Percentiles rank a stretch among this genome's conserved stretches.
phyloP scores from a whole-genome alignment of 1,284 basidiomycete species.

The Papiliotrema terrestris region DNA sequence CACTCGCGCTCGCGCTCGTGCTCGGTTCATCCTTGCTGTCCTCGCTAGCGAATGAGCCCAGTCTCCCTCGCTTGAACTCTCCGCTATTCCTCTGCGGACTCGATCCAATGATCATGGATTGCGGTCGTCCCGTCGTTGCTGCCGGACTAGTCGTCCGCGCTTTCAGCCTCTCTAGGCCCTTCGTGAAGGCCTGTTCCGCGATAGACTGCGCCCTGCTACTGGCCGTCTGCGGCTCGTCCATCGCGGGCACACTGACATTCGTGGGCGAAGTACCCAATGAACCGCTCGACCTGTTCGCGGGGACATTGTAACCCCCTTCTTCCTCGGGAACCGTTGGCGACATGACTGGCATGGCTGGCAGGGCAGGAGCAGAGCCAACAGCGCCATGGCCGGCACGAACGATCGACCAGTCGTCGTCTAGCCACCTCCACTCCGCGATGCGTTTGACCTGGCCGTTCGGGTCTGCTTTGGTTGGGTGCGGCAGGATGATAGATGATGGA shows the following conservation, averaged over 20 bases:
- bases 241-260: neutral
- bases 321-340: conserved; percentile 12
- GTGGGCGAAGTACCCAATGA: conserved; percentile 12
- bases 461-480: conserved; percentile 36
- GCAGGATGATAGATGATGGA: conserved; percentile 52
- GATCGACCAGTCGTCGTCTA: conserved; percentile 81
- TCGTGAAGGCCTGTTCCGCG: conserved; percentile 50
- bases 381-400: conserved; percentile 42
- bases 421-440: conserved; percentile 77
- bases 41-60: conserved; percentile 27
- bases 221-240: conserved; percentile 8
- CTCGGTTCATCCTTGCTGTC: conserved; percentile 11
- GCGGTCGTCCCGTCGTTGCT: conserved; percentile 1
- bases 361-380: neutral
- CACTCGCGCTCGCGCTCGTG: neutral
- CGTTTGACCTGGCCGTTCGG: conserved; percentile 56
- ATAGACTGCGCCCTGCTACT: conserved; percentile 34
- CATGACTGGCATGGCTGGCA: neutral
- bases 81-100: conserved; percentile 14
- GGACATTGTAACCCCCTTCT: conserved; percentile 2
- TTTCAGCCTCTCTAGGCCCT: conserved; percentile 48
- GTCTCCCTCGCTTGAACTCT: conserved; percentile 20
- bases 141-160: conserved; percentile 25
- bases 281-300: neutral
- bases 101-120: neutral